Percentiles rank a stretch among this genome's conserved stretches.
Conservation (phyloP, 768 basidiomycete species). For the Rhizopogon vinicolor region DNA sequence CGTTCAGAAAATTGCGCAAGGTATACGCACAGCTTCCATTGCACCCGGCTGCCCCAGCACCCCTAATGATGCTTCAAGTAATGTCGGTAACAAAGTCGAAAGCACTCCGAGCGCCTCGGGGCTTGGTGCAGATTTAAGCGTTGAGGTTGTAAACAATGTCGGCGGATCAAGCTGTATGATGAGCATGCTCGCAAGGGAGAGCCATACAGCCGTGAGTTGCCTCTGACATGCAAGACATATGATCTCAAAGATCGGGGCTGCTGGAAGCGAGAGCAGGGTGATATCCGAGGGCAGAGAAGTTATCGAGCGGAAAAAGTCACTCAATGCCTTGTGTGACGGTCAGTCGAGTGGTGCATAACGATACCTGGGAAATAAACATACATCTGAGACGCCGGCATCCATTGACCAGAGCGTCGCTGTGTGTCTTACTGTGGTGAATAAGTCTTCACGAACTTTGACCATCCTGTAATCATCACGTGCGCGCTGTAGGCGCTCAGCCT, state of each 20-base stretch:
- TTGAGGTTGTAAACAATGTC: constrained; percentile 27
- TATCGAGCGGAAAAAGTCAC: constrained; percentile 82
- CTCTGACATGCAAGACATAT: constrained; percentile 69
- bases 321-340: constrained; percentile 50
- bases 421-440: constrained; percentile 55
- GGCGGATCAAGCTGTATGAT: constrained; percentile 82
- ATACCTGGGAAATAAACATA: constrained; percentile 34
- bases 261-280: constrained; percentile 76
- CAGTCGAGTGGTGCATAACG: not conserved
- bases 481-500: constrained; percentile 49
- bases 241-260: constrained; percentile 76
- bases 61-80: constrained; percentile 55
- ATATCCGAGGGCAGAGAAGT: constrained; percentile 74
- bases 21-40: constrained; percentile 61
- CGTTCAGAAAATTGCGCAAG: not conserved
- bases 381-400: constrained; percentile 74
- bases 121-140: constrained; percentile 48
- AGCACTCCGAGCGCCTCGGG: constrained; percentile 56
- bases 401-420: constrained; percentile 73
- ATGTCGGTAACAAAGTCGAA: constrained; percentile 44
- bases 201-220: constrained; percentile 79
- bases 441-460: constrained; percentile 57
- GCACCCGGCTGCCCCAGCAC: constrained; percentile 52
- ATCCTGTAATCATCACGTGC: constrained; percentile 64
- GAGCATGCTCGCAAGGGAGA: constrained; percentile 76